Evolutionary conservation across 2,329 filamentous ascomycete species (phyloP), one percentile per base, ranked within the genome.

Genomic region (Fusarium napiforme): DNA sequence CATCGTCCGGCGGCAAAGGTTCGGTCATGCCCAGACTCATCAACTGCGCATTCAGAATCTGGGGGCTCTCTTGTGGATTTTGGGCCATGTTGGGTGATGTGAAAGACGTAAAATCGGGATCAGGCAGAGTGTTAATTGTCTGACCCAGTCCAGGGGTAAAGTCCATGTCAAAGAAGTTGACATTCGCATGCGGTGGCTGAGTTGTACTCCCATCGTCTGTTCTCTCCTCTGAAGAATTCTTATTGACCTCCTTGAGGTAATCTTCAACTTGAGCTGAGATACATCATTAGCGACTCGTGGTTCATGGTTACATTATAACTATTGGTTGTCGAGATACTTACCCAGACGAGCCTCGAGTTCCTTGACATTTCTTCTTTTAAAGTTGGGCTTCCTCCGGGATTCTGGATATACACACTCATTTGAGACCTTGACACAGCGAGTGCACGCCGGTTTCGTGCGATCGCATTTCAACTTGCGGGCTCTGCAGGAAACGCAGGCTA

Each of bases 391-490:
- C 83, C 94, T 92, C 78, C 95, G 88, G 63, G 95, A 93, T 83
- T 97, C 94, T 69, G 97, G 95, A 81, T 97, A 98, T 63, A 93
- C 88, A 82, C 96, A 98, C 60, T 93, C 91, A 80, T 92, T 91
- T 59, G 90, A 88, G 52, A 95, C 83, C 74, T 93, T 90, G 60
- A 89, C 85, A 81, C 96, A 98, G 26, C 95, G 95, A 46, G 90
- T 89, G 78, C 96, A 98, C 32, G 90, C 89, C 21, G 95, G 95
- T 78, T 91, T 93, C 52, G 85, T 86, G 36, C 95, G 93, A 82
- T 98, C 95, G 83, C 95, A 98, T 82, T 93, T 93, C 76, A 97
- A 85, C 83, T 98, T 98, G 76, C 95, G 88, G 78, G 92, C 92
- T 73, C 95, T 89, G 81, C 95, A 97, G 60, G 93, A 88, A 34